Evolutionary conservation across 2,329 filamentous ascomycete species (phyloP), one percentile per base, ranked within the genome.

Genomic region (Diaporthe sp.): DNA sequence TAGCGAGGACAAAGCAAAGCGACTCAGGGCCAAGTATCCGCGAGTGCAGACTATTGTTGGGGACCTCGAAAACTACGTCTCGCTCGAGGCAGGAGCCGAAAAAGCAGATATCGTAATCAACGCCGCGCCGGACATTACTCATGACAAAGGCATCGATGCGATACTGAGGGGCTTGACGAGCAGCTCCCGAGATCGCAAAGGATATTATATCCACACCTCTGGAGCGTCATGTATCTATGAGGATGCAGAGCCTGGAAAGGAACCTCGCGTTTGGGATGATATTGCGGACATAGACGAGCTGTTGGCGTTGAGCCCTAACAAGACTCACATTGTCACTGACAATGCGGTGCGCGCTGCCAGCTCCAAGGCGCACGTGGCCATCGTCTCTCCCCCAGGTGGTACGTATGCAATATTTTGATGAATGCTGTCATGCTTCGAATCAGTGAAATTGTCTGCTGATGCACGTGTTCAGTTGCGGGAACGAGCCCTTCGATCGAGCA

Each of bases 141-240:
- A 75, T 22, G 76, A 77, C 47, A 42, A 72, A 25, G 72, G 77
- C 52, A 76, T 74, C 30, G 52, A 60, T 5, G 71, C 58, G 22
- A 68, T 74, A 35, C 55, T 74, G 40, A 73, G 73, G 4, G 71
- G 75, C 7, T 19, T 55, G 5, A 71, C 58, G 3, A 57, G 76
- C 47, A 69, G 69, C 52, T 35, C 38, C 9, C 74, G 38, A 30
- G 47, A 25, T 2, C 38, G 22, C n/a, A 77, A 75, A 57, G 47
- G 68, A 6, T 77, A 76, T 50, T 77, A 76, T n/a, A 76, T 77
- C 47, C 77, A 77, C 57, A 77, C 77, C 4, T 74, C 76, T 15
- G 76, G 77, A 15, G 74, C 76, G 13, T 64, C 58, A 7, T 45
- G 58, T 30, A 45, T 30, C 40, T 64, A 64, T 45, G 58, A 64